Base-by-base conservation (phyloP, 2,329 filamentous ascomycete genomes). In the Colletotrichum godetiae region DNA sequence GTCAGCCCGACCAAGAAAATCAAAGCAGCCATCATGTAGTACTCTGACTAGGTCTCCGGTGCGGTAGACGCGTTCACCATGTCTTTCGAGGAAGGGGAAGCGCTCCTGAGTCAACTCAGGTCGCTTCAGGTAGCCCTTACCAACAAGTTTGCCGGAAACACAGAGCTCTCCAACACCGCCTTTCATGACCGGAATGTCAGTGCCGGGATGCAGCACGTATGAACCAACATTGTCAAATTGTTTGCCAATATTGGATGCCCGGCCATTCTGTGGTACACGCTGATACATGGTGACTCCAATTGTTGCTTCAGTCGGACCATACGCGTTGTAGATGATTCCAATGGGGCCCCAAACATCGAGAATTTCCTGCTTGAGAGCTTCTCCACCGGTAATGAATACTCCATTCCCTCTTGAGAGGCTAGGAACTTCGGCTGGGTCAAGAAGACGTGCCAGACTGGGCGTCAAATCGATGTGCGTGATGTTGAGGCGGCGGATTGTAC, bases 381-480 rank as follows among this genome's bases (percentile, higher is more conserved):
- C 95, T 2, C 95, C 95, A 8, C 96, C 95, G 0, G 95, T 98
- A 76, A 98, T 98, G 80, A 98, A 98, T 0, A 98, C 93, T 3
- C 96, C 27, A 29, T 29, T 29, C 27, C 27, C 95, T 59, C 88
- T 89, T 76, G 93, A 94, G 1, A 98, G 85, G 33, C 88, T 92
- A 1, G 95, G 95, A 0, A 96, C 94, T 56, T 97, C 93, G 37
- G 94, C 88, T 0, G 95, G 96, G 72, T 92, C 91, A 1, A 97
- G 83, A 11, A 97, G 85, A 6, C 93, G 89, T 2, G 95, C 95
- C 19, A 98, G 85, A 80, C 94, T 97, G 0, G 95, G 96, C 0
- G 95, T 98, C 3, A 98, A 86, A 81, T 98, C 95, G 67, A 98
- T 95, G 78, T 98, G 95, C 0, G 95, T 98, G 75, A 98, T 96